Base-by-base conservation (phyloP, 106 monocot genomes). In the Acorus calamus region DNA sequence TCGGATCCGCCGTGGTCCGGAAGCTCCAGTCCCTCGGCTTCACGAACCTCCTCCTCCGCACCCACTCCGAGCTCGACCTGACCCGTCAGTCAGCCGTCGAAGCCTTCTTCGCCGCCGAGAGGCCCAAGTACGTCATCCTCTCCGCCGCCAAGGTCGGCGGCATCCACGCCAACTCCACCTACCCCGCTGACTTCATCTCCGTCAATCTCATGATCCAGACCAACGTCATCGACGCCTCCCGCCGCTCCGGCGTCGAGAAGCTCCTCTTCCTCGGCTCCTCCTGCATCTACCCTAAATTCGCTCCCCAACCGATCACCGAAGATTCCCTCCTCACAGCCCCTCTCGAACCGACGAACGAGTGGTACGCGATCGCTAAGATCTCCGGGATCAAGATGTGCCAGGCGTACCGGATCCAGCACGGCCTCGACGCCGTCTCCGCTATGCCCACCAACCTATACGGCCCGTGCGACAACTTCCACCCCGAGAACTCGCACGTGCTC, bases 381-480 rank as follows among this genome's bases (percentile, higher is more conserved):
- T 77, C 96, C 57, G 91, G 96, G 47, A 90, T 98, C 76, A 87
- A 91, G 76, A 85, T 86, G 82, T 98, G 96, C 76, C 87, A 98
- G 80, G 91, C 84, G 2, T 98, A 83, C 55, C 60, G 78, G 52
- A 67, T 88, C 61, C 96, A 98, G 74, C 69, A 87, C 53, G 76
- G 78, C 2, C 77, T 82, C 51, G 79, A 91, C 46, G 96, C 87
- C 46, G 74, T 98, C 66, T 98, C 96, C 7, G 96, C 84, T 43
- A 98, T 98, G 96, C 96, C 96, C 10, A 98, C 96, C 42, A 98
- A 98, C 55, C 74, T 98, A 6, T 98, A 91, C 63, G 96, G 96
- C 7, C 78, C 87, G 44, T 63, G 75, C n/a, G 96, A 98, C 52
- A 98, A 98, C 65, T 98, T 98, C 75, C 96, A 98, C 64, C 96